These are phyloP conservation scores for Zasmidium cellare DNA, from an alignment of 2,329 filamentous ascomycete species.

Conservation along the genomic window DNA sequence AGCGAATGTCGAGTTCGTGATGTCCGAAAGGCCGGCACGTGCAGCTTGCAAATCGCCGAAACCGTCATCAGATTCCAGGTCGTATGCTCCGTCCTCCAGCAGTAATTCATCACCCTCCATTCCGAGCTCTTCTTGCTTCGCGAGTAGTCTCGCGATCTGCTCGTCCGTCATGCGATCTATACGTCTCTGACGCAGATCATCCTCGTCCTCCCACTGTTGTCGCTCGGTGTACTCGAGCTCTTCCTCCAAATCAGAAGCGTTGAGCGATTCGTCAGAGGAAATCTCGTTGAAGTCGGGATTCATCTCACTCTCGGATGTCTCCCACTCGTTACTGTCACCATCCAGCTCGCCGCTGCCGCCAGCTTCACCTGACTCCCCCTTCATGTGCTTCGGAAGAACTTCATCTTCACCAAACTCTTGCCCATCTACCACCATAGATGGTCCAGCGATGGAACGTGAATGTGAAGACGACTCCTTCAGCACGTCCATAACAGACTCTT, in stretches of 20 bases:
- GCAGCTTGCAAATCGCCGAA: constrained; percentile 34
- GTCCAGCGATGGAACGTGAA: constrained; percentile 19
- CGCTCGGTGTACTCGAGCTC: constrained; percentile 35
- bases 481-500: constrained; percentile 8
- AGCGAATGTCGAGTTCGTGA: constrained; percentile 24
- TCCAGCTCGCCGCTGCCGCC: constrained; percentile 13
- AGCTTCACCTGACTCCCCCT: constrained; percentile 7
- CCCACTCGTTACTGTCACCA: constrained; percentile 19
- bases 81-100: constrained; percentile 45
- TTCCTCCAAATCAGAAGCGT: constrained; percentile 37
- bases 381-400: constrained; percentile 23
- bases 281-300: constrained; percentile 35
- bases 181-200: constrained; percentile 42
- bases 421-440: constrained; percentile 32
- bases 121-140: constrained; percentile 65
- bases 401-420: constrained; percentile 31
- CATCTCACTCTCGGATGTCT: constrained; percentile 20
- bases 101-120: constrained; percentile 61
- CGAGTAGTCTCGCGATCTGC: constrained; percentile 60
- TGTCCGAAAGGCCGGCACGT: constrained; percentile 30
- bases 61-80: constrained; percentile 19
- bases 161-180: constrained; percentile 56
- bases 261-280: constrained; percentile 38
- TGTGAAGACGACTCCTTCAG: constrained; percentile 6
- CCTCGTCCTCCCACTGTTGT: constrained; percentile 41